phyloP scores from a whole-genome alignment of 2,329 filamentous ascomycete species.

The Stylonectria norvegica region DNA sequence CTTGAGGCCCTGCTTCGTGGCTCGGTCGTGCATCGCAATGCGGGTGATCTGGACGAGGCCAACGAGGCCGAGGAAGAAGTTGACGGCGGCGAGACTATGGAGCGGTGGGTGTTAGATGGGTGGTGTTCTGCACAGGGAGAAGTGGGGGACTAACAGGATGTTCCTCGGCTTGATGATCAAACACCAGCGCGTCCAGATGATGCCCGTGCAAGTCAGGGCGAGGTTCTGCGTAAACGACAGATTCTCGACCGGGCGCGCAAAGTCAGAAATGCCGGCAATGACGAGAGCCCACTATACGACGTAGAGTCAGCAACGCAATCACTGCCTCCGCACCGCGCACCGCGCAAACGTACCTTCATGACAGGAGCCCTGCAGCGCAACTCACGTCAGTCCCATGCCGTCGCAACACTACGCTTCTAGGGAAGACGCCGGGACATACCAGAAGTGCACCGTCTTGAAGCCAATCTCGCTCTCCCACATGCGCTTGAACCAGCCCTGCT shows the following conservation, averaged over 20 bases:
- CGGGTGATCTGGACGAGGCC: constrained; percentile 78
- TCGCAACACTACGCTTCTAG: no score
- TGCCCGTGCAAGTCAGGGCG: constrained; percentile 83
- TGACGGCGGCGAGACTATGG: constrained; percentile 79
- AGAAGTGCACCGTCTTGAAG: constrained; percentile 96
- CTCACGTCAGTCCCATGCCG: no score
- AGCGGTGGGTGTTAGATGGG: constrained; percentile 5
- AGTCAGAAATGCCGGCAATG: constrained; percentile 86
- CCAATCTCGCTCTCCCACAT: constrained; percentile 82
- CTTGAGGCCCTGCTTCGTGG: constrained; percentile 50
- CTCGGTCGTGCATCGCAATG: constrained; percentile 65
- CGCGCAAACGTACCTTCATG: constrained; percentile 60
- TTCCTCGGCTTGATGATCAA: constrained; percentile 94
- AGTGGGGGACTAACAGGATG: constrained; percentile 61
- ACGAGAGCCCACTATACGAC: constrained; percentile 79
- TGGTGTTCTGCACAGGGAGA: not conserved
- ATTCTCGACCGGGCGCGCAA: constrained; percentile 85
- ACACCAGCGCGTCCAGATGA: constrained; percentile 99
- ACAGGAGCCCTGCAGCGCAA: constrained; percentile 92
- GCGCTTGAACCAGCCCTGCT: constrained; percentile 63
- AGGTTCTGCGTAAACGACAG: constrained; percentile 91
- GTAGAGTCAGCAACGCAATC: constrained; percentile 8
- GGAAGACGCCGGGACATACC: constrained; percentile 47
- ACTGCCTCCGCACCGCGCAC: not conserved
- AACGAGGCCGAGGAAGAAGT: constrained; percentile 94